Conservation (phyloP, 2,329 filamentous ascomycete species). For the Aspergillus vadensis region DNA sequence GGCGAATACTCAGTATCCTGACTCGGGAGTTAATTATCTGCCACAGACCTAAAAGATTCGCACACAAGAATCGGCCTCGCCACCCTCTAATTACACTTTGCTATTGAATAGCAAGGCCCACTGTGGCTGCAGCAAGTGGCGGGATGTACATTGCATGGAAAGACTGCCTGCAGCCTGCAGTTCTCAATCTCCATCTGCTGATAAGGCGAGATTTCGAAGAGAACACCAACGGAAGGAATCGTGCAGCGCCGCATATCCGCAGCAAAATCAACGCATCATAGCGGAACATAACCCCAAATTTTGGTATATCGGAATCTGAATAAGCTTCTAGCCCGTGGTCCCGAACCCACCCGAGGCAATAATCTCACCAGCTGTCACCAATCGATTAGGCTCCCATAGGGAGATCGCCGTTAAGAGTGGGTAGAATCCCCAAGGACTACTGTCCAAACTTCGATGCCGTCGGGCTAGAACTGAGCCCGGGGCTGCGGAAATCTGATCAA, state of each 20-base stretch:
- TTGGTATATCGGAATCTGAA: background rate
- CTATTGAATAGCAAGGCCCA: background rate
- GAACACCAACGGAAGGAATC: background rate
- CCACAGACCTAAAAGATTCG: background rate
- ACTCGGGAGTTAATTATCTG: background rate
- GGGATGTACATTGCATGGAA: background rate
- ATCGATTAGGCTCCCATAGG: background rate
- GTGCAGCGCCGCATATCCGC: background rate
- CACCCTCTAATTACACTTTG: background rate
- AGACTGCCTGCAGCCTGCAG: background rate
- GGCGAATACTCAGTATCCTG: background rate
- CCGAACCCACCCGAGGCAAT: background rate
- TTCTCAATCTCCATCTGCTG: background rate
- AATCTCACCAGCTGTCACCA: background rate
- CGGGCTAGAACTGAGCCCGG: background rate
- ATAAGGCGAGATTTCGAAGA: background rate
- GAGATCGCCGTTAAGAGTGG: background rate
- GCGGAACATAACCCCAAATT: background rate
- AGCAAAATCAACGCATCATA: background rate
- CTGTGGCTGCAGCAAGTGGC: background rate
- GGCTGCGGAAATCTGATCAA: background rate
- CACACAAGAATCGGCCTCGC: background rate
- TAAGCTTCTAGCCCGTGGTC: background rate
- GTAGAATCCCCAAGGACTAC: background rate
- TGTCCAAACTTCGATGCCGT: background rate